Conservation (phyloP, 2,329 filamentous ascomycete genomes). For the Colletotrichum falcatum region DNA sequence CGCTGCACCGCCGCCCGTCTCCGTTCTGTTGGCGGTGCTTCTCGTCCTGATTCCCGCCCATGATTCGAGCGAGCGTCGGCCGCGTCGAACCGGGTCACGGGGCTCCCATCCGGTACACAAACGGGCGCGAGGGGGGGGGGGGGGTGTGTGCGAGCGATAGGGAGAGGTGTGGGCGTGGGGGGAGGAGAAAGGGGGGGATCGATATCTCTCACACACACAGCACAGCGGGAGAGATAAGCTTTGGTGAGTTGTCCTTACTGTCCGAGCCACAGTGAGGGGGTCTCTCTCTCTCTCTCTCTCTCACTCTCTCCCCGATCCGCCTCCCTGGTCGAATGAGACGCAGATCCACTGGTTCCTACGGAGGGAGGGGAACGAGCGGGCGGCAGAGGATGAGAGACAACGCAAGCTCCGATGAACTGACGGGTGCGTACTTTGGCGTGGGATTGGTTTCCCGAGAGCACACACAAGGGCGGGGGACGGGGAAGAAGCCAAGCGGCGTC, state of each 20-base stretch:
- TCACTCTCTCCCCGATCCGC: constrained; percentile 10
- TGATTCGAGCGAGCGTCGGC: constrained; percentile 28
- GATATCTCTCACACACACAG: constrained; percentile 2
- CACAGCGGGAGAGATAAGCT: constrained; percentile 1
- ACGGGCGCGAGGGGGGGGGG: neutral
- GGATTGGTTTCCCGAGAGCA: neutral
- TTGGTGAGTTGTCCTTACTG: constrained; percentile 6
- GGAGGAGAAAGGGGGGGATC: neutral
- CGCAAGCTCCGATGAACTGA: neutral
- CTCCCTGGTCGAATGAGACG: constrained; percentile 29
- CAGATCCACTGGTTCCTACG: constrained; percentile 26
- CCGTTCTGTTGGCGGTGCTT: constrained; percentile 2
- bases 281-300: too few relatives aligned
- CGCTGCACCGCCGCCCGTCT: constrained; percentile 24
- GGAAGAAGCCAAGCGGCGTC: neutral
- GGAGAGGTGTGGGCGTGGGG: neutral
- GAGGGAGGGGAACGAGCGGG: neutral
- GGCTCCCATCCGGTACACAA: constrained; percentile 25
- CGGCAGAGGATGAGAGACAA: constrained; percentile 1
- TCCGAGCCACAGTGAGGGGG: constrained; percentile 19
- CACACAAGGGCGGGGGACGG: neutral
- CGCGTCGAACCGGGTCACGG: constrained; percentile 33
- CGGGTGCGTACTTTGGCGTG: neutral
- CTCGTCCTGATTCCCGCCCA: constrained; percentile 17
- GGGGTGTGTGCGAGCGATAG: neutral